phyloP scores from a whole-genome alignment of 768 basidiomycete species.

The Scleroderma citrinum region DNA sequence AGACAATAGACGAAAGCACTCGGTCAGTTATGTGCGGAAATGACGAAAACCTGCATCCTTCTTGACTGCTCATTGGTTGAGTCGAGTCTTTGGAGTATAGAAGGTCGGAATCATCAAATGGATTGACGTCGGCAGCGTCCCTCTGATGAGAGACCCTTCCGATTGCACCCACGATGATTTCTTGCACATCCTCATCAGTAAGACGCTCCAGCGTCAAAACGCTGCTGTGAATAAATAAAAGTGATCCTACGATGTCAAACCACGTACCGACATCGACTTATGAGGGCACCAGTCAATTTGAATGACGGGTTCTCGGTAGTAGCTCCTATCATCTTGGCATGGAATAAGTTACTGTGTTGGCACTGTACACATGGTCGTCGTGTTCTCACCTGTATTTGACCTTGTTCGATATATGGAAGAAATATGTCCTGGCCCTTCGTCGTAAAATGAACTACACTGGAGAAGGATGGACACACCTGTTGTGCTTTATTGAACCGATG shows the following conservation, averaged over 20 bases:
- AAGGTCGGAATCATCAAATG: slow-evolving; percentile 5
- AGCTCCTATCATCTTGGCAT: slow-evolving; percentile 60
- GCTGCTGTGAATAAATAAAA: slow-evolving; percentile 34
- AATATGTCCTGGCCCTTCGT: slow-evolving; percentile 56
- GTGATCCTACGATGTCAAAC: background rate
- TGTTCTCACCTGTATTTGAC: slow-evolving; percentile 53
- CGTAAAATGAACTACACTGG: slow-evolving; percentile 2
- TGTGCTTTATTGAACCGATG: slow-evolving; percentile 73
- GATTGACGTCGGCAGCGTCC: background rate
- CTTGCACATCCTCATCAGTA: slow-evolving; percentile 51
- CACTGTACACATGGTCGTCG: background rate
- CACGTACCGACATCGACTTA: slow-evolving; percentile 70
- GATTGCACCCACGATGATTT: slow-evolving; percentile 53
- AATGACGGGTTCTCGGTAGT: slow-evolving; percentile 91
- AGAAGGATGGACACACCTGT: slow-evolving; percentile 37
- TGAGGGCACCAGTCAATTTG: slow-evolving; percentile 64
- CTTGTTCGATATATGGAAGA: slow-evolving; percentile 75
- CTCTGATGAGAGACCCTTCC: slow-evolving; percentile 25
- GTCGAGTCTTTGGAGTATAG: slow-evolving; percentile 16
- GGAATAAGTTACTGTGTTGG: background rate
- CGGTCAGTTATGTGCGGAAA: slow-evolving; percentile 41
- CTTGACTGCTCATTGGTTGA: slow-evolving; percentile 10
- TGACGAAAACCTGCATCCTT: slow-evolving; percentile 13
- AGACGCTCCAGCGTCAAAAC: slow-evolving; percentile 72
- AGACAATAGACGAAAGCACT: slow-evolving; percentile 43